phyloP scores from a whole-genome alignment of 2,329 filamentous ascomycete species.

The Pseudogymnoascus sp. region DNA sequence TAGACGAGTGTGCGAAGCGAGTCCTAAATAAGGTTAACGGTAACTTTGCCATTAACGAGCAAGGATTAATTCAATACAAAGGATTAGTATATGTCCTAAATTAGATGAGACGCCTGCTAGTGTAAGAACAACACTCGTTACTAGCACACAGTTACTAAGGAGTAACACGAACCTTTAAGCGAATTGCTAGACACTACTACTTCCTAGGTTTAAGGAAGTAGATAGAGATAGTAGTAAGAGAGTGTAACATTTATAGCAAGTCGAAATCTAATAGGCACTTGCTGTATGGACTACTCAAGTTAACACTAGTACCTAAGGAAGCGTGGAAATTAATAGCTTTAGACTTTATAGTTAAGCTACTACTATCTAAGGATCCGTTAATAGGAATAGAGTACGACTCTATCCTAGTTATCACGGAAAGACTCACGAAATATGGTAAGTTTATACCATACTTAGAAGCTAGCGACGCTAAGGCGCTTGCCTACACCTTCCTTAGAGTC shows the following conservation, averaged over 20 bases:
- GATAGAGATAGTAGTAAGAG: neutral
- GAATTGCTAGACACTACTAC: neutral
- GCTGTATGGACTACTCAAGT: neutral
- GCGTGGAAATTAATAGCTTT: neutral
- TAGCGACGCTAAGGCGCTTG: neutral
- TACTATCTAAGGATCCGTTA: no score
- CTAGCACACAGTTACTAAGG: neutral
- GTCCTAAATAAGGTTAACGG: neutral
- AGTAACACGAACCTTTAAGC: neutral
- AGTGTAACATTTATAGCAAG: neutral
- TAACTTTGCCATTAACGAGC: neutral
- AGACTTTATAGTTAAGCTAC: no score
- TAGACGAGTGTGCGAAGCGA: neutral
- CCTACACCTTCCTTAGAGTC: neutral
- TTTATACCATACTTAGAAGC: no score
- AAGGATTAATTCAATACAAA: neutral
- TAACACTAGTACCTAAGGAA: neutral
- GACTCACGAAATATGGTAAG: no score
- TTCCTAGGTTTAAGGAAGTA: neutral
- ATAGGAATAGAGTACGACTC: no score
- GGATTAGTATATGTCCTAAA: neutral
- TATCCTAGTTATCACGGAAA: no score
- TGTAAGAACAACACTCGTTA: neutral
- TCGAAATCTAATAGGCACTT: neutral
- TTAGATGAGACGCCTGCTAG: neutral